Evolutionary conservation across 176 grass and related monocot species (phyloP), one percentile per base, ranked within the genome.

Genomic region (Triticum turgidum): DNA sequence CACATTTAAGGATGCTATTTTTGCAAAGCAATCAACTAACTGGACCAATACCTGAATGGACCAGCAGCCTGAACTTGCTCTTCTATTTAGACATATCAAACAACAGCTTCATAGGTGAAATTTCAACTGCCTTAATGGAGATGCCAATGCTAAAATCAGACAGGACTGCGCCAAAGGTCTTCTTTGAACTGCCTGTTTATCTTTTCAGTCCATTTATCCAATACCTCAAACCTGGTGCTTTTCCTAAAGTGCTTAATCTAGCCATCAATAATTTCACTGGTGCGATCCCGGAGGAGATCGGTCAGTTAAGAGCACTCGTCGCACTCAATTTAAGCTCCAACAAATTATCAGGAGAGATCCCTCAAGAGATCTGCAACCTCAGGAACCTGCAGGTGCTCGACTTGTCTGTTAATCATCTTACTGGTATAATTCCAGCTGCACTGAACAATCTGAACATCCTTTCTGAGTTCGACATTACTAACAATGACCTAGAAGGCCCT

Each of bases 131-230:
- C 24, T 25, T 92, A 8, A 58, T 71, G n/a, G 74, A 66, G 2
- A 89, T 89, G 83, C 78, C 70, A 78, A 78, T 86, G 79, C 80
- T 85, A 14, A 59, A 22, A 59, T 77, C 82, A 65, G 71, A 79
- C 4, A 78, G 83, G 32, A 10, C 67, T 41, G n/a, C 54, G 42
- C 5, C 78, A 21, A 15, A 18, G 1, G 5, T 63, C 39, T 34
- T 88, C 20, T 39, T 73, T 42, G 68, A 81, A 1, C 54, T 88
- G 14, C 54, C 86, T 20, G 17, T 88, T 20, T 83, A 78, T 47
- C 0, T 3, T 70, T 10, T 1, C 3, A 6, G 1, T 12, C 35
- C 15, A 44, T 37, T 12, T 11, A 2, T 73, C 9, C n/a, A 73
- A 45, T 73, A 73, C 11, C n/a, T 45, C 39, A 14, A 3, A 6